Percentiles rank a stretch among this genome's conserved stretches.
phyloP scores from a whole-genome alignment of 2,329 filamentous ascomycete species.

The Amauroascus niger region DNA sequence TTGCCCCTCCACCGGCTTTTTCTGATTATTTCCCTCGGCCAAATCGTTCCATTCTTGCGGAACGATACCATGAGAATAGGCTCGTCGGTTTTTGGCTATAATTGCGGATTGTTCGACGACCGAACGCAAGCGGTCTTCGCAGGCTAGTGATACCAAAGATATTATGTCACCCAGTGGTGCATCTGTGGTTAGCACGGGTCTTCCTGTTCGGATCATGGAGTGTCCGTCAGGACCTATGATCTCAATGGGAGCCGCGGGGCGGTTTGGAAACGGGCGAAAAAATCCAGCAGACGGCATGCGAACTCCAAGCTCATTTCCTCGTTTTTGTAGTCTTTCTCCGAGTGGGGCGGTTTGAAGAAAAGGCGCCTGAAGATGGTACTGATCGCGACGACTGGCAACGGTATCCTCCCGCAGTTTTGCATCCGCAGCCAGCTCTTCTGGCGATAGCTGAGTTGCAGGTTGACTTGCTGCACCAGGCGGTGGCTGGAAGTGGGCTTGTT shows the following conservation, averaged over 20 bases:
- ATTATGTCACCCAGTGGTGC: constrained; percentile 72
- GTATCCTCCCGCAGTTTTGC: constrained; percentile 55
- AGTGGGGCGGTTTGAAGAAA: constrained; percentile 58
- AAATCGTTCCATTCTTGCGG: constrained; percentile 67
- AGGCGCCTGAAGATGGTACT: constrained; percentile 62
- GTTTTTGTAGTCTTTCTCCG: constrained; percentile 47
- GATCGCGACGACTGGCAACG: constrained; percentile 51
- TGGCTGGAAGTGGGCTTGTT: constrained; percentile 44
- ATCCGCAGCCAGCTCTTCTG: constrained; percentile 28
- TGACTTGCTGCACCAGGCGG: constrained; percentile 48
- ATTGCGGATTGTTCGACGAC: constrained; percentile 67
- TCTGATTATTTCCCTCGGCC: constrained; percentile 36
- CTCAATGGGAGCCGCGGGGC: constrained; percentile 37
- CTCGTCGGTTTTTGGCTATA: constrained; percentile 61
- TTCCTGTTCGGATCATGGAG: constrained; percentile 53
- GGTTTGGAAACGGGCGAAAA: constrained; percentile 33
- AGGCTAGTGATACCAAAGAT: constrained; percentile 69
- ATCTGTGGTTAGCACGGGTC: constrained; percentile 62
- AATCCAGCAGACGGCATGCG: constrained; percentile 49
- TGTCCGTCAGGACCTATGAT: constrained; percentile 53
- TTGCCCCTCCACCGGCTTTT: constrained; percentile 22
- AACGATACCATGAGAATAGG: constrained; percentile 67
- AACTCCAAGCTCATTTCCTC: constrained; percentile 50
- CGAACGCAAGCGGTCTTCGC: constrained; percentile 66
- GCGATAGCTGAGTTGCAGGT: constrained; percentile 1